These are phyloP conservation scores for Fraxinus platypoda DNA, from an alignment of 305 asterid genomes.

Conservation along the genomic window DNA sequence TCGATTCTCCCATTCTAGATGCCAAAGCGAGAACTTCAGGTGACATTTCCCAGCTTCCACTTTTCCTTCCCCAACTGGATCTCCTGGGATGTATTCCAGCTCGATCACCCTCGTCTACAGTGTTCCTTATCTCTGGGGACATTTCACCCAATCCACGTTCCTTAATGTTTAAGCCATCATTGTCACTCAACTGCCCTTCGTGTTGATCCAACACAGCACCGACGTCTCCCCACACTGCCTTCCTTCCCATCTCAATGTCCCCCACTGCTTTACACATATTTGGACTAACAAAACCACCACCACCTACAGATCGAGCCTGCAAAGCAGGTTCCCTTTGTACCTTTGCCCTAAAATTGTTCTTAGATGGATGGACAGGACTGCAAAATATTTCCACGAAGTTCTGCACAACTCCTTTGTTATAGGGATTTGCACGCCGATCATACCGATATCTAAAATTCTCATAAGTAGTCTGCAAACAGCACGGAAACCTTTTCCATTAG, in stretches of 20 bases:
- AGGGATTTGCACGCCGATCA: slow-evolving; percentile 82
- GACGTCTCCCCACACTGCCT: slow-evolving; percentile 85
- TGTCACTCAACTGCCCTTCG: slow-evolving; percentile 61
- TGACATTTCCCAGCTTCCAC: slow-evolving; percentile 98
- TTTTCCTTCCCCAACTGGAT: slow-evolving; percentile 89
- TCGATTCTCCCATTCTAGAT: slow-evolving; percentile 72
- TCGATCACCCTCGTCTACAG: slow-evolving; percentile 78
- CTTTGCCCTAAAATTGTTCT: slow-evolving; percentile 74
- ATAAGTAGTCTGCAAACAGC: slow-evolving; percentile 75
- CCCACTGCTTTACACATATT: slow-evolving; percentile 82
- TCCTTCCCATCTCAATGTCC: slow-evolving; percentile 92
- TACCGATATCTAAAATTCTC: slow-evolving; percentile 95
- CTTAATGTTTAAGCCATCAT: slow-evolving; percentile 48
- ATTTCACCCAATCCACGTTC: slow-evolving; percentile 49
- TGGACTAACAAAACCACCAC: slow-evolving; percentile 80
- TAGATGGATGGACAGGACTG: slow-evolving; percentile 62
- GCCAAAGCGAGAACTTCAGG: slow-evolving; percentile 92
- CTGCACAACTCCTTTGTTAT: slow-evolving; percentile 68
- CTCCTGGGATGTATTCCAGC: slow-evolving; percentile 76
- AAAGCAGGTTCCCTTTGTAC: slow-evolving; percentile 55
- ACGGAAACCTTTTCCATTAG: slow-evolving; percentile 9
- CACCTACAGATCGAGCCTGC: slow-evolving; percentile 55
- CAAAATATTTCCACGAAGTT: slow-evolving; percentile 78
- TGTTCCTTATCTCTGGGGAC: slow-evolving; percentile 80
- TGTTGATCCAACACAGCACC: slow-evolving; percentile 57